phyloP scores from a whole-genome alignment of 371 early-diverging fungal genomes.

The Rhizopus stolonifer region DNA sequence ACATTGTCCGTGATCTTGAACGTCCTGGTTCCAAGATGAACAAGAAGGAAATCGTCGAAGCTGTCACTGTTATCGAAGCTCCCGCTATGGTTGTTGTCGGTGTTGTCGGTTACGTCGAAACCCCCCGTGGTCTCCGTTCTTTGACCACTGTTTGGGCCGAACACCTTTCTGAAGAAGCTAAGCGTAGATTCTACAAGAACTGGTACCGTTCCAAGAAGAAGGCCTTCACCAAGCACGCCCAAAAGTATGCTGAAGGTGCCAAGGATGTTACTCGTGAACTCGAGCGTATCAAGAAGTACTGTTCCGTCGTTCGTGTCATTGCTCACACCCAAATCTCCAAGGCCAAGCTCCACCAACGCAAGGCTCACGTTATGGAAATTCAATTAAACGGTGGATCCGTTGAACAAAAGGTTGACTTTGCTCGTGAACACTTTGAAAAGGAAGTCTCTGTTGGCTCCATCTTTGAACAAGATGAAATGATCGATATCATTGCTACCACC shows the following conservation, averaged over 20 bases:
- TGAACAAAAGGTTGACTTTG: slow-evolving; percentile 98
- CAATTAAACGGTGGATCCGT: slow-evolving; percentile 99
- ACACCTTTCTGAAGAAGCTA: slow-evolving; percentile 97
- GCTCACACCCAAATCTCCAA: slow-evolving; percentile 98
- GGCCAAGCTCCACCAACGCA: slow-evolving; percentile 97
- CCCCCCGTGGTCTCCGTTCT: slow-evolving; percentile 97
- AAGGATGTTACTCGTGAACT: slow-evolving; percentile 91
- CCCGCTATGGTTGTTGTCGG: slow-evolving; percentile 99
- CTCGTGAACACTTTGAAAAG: slow-evolving; percentile 98
- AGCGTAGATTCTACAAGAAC: slow-evolving; percentile 99
- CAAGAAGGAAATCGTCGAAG: slow-evolving; percentile 99
- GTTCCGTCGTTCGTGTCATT: slow-evolving; percentile 97
- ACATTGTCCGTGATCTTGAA: slow-evolving; percentile 98
- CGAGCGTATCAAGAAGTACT: slow-evolving; percentile 98
- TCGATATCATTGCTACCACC: slow-evolving; percentile 99
- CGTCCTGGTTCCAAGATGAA: slow-evolving; percentile 97
- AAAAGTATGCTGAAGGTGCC: slow-evolving; percentile 92
- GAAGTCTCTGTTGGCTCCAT: slow-evolving; percentile 86
- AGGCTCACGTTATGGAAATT: slow-evolving; percentile 99
- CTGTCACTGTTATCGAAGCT: slow-evolving; percentile 98
- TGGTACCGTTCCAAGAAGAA: slow-evolving; percentile 99
- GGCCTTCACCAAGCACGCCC: slow-evolving; percentile 98
- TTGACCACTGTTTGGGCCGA: slow-evolving; percentile 99
- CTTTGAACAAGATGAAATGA: slow-evolving; percentile 98
- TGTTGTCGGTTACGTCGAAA: slow-evolving; percentile 99